These are phyloP conservation scores for Cladosporium sp. DNA, from an alignment of 2,329 filamentous ascomycete species.

Conservation along the genomic window DNA sequence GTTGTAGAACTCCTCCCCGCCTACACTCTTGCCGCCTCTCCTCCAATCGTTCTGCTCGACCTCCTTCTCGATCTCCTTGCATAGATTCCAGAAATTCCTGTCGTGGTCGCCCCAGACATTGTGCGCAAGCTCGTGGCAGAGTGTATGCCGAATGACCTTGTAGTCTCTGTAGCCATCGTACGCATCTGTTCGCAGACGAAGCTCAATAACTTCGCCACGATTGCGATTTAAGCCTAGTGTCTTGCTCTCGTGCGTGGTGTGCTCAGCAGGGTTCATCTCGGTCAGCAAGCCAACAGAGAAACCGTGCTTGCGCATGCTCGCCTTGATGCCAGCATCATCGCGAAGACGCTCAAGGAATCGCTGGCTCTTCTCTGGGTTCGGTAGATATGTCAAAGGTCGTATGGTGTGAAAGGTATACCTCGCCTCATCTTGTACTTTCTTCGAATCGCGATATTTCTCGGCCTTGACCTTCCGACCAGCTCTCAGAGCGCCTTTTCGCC, in stretches of 20 bases:
- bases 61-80: slow-evolving; percentile 79
- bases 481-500: slow-evolving; percentile 35
- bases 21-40: slow-evolving; percentile 62
- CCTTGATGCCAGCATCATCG: slow-evolving; percentile 78
- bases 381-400: slow-evolving; percentile 71
- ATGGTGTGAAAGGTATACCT: slow-evolving; percentile 79
- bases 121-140: slow-evolving; percentile 93
- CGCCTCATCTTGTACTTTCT: slow-evolving; percentile 52
- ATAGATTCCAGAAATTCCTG: slow-evolving; percentile 82
- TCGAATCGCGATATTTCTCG: slow-evolving; percentile 39
- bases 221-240: slow-evolving; percentile 87
- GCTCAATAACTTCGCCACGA: slow-evolving; percentile 80
- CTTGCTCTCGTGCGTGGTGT: slow-evolving; percentile 78
- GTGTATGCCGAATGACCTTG: slow-evolving; percentile 79
- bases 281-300: slow-evolving; percentile 84
- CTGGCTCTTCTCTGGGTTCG: slow-evolving; percentile 66
- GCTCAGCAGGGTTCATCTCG: slow-evolving; percentile 86
- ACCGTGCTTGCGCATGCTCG: slow-evolving; percentile 76
- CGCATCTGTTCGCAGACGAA: slow-evolving; percentile 85
- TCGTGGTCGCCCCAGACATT: slow-evolving; percentile 86
- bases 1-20: slow-evolving; percentile 56
- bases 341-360: slow-evolving; percentile 71
- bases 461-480: slow-evolving; percentile 35
- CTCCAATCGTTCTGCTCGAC: slow-evolving; percentile 78
- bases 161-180: slow-evolving; percentile 94